Evolutionary conservation across 441 rosid genomes (phyloP).

Genomic region (Rhodomyrtus psidioides): DNA sequence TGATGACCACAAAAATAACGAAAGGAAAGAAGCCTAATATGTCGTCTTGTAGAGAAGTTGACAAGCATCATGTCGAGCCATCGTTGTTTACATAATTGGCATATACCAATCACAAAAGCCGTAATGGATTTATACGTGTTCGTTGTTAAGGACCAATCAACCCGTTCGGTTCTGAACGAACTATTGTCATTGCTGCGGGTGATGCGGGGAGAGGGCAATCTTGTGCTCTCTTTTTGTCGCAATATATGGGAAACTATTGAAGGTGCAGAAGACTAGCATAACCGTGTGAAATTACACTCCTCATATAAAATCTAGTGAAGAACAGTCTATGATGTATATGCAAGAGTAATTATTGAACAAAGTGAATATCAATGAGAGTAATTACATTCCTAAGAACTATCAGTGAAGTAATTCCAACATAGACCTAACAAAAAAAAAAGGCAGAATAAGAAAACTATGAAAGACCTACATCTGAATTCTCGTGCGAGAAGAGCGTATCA

Average conservation of each 20-base stretch:
- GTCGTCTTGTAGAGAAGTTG: not conserved
- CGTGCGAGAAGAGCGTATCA: not conserved
- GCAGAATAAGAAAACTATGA: not conserved
- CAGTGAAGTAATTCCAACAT: not conserved
- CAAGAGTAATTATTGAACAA: not conserved
- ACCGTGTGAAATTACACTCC: not conserved
- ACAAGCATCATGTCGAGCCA: not conserved
- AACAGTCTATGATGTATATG: not conserved
- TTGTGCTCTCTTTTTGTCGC: not conserved
- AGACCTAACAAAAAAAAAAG: not conserved
- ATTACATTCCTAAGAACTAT: not conserved
- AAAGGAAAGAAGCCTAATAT: not conserved
- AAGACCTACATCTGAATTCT: not conserved
- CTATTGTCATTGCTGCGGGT: not conserved
- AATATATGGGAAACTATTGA: not conserved
- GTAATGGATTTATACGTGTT: not conserved
- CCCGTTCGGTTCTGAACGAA: not conserved
- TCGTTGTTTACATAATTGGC: not conserved
- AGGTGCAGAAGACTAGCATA: not conserved
- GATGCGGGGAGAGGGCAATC: not conserved
- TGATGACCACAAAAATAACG: not conserved
- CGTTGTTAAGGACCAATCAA: not conserved
- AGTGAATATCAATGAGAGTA: not conserved
- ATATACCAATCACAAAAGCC: not conserved
- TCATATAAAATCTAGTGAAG: not conserved